Conservation (phyloP, 192 early-diverging fungal genomes). For the Linnemannia exigua region DNA sequence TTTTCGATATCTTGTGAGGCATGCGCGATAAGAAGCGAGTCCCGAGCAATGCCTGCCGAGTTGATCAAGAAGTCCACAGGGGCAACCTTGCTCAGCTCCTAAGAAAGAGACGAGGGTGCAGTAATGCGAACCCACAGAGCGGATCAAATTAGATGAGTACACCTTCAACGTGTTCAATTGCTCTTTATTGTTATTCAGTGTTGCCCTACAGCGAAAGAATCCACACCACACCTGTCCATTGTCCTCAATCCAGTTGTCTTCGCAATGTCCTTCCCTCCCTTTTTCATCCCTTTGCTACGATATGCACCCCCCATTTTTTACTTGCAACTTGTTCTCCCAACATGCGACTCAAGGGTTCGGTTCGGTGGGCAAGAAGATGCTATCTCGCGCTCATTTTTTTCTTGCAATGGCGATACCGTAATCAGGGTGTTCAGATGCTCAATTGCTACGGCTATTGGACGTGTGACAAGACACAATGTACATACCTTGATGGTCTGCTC, state of each 20-base stretch:
- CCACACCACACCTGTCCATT: background rate
- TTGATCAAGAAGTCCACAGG: conserved; percentile 61
- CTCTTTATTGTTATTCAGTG: background rate
- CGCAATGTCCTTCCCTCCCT: background rate
- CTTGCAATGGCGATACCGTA: background rate
- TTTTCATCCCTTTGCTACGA: background rate
- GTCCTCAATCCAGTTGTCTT: background rate
- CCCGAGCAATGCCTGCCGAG: conserved; percentile 72
- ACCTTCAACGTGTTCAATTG: background rate
- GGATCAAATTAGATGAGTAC: conserved; percentile 32
- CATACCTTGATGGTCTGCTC: conserved; percentile 59
- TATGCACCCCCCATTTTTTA: background rate
- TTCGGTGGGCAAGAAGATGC: background rate
- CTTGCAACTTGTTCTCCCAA: background rate
- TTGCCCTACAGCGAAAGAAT: background rate
- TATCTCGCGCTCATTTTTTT: background rate
- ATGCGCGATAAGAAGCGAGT: conserved; percentile 66
- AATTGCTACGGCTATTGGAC: background rate
- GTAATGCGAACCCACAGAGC: conserved; percentile 9
- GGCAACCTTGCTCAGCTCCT: conserved; percentile 39
- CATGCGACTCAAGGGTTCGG: background rate
- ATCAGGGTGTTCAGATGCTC: conserved; percentile 6
- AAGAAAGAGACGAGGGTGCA: background rate
- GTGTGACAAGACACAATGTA: background rate
- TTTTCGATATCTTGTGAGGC: conserved; percentile 61